phyloP scores from a whole-genome alignment of 345 rosid species.

The Bruguiera gymnorhiza region DNA sequence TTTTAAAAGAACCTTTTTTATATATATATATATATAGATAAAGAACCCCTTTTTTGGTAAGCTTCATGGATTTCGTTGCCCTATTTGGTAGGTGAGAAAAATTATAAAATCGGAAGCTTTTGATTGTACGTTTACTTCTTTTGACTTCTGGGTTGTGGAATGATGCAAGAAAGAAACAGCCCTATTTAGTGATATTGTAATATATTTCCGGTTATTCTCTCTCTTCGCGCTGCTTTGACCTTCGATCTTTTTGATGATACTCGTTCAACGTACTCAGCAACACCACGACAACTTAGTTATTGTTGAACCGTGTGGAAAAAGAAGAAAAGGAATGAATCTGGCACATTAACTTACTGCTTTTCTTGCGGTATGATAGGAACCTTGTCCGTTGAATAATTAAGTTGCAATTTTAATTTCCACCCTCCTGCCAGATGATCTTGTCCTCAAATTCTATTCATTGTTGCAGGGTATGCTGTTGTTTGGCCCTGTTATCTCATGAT shows the following conservation, averaged over 20 bases:
- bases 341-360: background rate
- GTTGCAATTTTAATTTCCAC: background rate
- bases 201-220: slow-evolving; percentile 1
- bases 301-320: background rate
- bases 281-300: background rate
- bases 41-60: slow-evolving; percentile 6
- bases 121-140: too few relatives aligned
- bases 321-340: background rate
- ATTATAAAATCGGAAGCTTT: background rate
- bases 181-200: background rate
- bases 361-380: too few relatives aligned
- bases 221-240: background rate
- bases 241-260: background rate
- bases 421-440: background rate
- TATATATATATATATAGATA: too few relatives aligned
- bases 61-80: slow-evolving; percentile 9
- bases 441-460: too few relatives aligned
- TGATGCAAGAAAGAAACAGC: too few relatives aligned
- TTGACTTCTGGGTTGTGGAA: too few relatives aligned
- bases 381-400: background rate
- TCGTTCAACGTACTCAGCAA: background rate
- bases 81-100: slow-evolving; percentile 23
- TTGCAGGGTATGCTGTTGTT: background rate
- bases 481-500: background rate
- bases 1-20: background rate